Evolutionary conservation across 352 stramenopile species (phyloP), one percentile per base, ranked within the genome.

Genomic region (Globisporangium recalcitrans): DNA sequence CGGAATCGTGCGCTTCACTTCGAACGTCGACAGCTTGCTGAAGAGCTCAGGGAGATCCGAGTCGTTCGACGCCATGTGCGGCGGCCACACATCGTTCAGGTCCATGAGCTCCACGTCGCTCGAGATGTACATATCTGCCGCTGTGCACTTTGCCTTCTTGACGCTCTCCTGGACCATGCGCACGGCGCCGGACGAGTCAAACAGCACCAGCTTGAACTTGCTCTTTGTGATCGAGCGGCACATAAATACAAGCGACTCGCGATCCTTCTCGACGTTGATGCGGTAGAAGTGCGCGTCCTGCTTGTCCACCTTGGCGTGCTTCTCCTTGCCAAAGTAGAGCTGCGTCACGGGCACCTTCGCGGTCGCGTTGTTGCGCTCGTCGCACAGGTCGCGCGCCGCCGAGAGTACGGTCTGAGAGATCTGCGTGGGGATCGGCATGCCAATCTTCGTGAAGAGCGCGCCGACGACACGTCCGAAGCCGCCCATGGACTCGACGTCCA

Each of bases 161-260:
- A 80, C 64, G 59, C 81, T 91, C 62, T 95, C 87, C 65, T 95
- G 85, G 32, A 94, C 83, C 75, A 92, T 85, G 22, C 85, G 81
- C 58, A 95, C 87, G 14, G 72, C 85, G 55, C 87, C 87, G 22
- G 85, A 74, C 24, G 69, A 61, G 71, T 95, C 87, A 60, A 95
- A 95, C 9, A 95, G 72, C 62, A 95, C 86, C 53, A 95, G 61
- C 65, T 95, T 95, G 65, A 95, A 95, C 71, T 95, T 95, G 77
- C 75, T 90, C 65, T 95, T 95, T 27, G 80, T 77, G 21, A 70
- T 71, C 7, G 87, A 93, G 36, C 85, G 85, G 58, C 85, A 93
- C 73, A 87, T 90, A 63, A 95, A 80, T 52, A 93, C 85, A 34
- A 94, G 71, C 29, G 80, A 90, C 54, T 89, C 80, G 49, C 80